Evolutionary conservation across 495 filamentous ascomycete genomes (phyloP).

Genomic region (Tuber aestivum): DNA sequence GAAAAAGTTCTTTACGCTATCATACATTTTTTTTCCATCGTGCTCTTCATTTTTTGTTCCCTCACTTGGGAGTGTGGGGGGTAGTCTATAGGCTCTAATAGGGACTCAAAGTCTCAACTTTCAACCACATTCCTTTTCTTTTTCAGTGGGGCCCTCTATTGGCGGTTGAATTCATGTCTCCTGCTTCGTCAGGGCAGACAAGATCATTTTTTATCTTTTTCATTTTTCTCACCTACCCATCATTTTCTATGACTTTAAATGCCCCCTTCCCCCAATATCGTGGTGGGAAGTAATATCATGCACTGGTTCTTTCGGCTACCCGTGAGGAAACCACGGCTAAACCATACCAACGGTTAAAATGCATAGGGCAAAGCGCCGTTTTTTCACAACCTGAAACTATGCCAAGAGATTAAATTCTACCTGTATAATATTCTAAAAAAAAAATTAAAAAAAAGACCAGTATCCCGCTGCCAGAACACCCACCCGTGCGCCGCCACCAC

Average conservation of each 20-base stretch:
- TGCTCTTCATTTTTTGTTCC: no score
- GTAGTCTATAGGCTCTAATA: no score
- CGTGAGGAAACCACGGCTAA: neutral
- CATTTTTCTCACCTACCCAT: neutral
- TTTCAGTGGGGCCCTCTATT: no score
- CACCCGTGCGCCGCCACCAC: neutral
- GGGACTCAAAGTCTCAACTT: no score
- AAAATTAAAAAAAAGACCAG: no score
- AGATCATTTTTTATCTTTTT: neutral
- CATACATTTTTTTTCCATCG: no score
- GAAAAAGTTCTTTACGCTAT: no score
- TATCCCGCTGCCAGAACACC: neutral
- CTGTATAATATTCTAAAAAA: neutral
- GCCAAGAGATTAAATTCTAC: neutral
- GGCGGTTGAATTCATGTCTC: no score
- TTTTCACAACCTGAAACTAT: neutral
- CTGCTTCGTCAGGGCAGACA: no score
- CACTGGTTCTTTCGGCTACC: neutral
- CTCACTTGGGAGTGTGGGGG: no score
- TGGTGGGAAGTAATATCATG: neutral
- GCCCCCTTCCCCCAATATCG: neutral
- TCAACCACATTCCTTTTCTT: no score
- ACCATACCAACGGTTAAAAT: neutral
- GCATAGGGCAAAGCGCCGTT: neutral
- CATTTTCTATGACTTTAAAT: no score